These are phyloP conservation scores for Yamadazyma pseudoaaseri DNA, from an alignment of 1,139 yeast genomes.

Conservation along the genomic window DNA sequence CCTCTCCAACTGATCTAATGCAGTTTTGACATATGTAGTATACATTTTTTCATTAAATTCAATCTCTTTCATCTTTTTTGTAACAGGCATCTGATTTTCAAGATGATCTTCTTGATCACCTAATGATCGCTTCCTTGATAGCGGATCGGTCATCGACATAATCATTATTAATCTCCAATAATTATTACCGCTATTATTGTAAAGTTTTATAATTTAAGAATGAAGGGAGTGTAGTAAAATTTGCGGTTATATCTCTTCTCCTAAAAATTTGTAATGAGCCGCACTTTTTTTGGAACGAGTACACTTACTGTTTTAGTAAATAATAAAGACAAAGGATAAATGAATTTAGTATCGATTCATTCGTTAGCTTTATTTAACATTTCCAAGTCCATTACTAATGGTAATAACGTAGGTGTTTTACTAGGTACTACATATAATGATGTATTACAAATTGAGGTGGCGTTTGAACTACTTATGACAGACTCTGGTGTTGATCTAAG, in stretches of 20 bases:
- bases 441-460: conserved; percentile 1
- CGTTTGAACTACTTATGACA: conserved; percentile 5
- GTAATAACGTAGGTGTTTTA: conserved; percentile 24
- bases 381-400: conserved; percentile 12
- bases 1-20: conserved; percentile 67
- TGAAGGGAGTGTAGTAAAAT: not conserved
- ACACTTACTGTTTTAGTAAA: too few species aligned
- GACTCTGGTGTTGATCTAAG: conserved; percentile 20
- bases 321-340: too few species aligned
- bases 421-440: conserved; percentile 19
- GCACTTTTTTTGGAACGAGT: conserved; percentile 9
- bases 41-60: conserved; percentile 51
- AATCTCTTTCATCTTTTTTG: conserved; percentile 11
- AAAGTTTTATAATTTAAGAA: not conserved
- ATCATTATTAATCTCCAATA: conserved; percentile 16
- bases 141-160: conserved; percentile 32
- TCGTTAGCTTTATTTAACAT: conserved; percentile 29
- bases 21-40: conserved; percentile 61
- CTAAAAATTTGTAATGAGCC: conserved; percentile 14
- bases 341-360: conserved; percentile 14
- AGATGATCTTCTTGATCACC: conserved; percentile 5
- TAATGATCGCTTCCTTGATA: conserved; percentile 24
- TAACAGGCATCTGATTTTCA: conserved; percentile 2
- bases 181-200: not conserved
- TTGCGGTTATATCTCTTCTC: conserved; percentile 9